Conservation (phyloP, 768 basidiomycete genomes). For the Amanita molliuscula region DNA sequence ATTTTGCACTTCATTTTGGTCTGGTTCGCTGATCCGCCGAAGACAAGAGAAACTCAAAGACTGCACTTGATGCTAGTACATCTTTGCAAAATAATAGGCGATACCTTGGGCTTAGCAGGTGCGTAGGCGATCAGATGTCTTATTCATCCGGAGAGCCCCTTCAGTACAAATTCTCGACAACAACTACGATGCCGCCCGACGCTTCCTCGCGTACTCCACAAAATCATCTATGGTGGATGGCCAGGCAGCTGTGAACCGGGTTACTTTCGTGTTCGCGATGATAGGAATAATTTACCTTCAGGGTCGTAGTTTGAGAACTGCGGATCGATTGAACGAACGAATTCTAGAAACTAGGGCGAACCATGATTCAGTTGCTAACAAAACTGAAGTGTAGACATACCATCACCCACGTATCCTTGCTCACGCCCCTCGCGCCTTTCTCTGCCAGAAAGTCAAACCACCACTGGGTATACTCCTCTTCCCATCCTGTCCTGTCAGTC, state of each 20-base stretch:
- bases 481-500: conserved; percentile 48
- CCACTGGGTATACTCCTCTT: conserved; percentile 47
- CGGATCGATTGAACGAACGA: conserved; percentile 64
- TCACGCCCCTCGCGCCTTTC: conserved; percentile 65
- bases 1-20: too few species aligned
- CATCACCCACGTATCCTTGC: conserved; percentile 87
- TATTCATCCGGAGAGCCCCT: background rate
- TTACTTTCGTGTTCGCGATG: background rate
- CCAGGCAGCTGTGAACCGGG: conserved; percentile 27
- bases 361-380: background rate
- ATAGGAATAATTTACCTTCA: conserved; percentile 43
- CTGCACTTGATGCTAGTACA: too few species aligned
- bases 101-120: too few species aligned
- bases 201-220: conserved; percentile 31
- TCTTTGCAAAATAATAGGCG: too few species aligned
- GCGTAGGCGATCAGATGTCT: too few species aligned
- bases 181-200: background rate
- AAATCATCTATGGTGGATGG: conserved; percentile 62
- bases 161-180: background rate
- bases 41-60: too few species aligned
- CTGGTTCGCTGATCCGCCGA: too few species aligned
- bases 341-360: conserved; percentile 58
- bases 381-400: conserved; percentile 27
- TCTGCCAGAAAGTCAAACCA: conserved; percentile 73
- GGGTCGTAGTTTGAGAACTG: conserved; percentile 64